Evolutionary conservation across 2,329 filamentous ascomycete species (phyloP), one percentile per base, ranked within the genome.

Genomic region (Cucurbitaria berberidis): DNA sequence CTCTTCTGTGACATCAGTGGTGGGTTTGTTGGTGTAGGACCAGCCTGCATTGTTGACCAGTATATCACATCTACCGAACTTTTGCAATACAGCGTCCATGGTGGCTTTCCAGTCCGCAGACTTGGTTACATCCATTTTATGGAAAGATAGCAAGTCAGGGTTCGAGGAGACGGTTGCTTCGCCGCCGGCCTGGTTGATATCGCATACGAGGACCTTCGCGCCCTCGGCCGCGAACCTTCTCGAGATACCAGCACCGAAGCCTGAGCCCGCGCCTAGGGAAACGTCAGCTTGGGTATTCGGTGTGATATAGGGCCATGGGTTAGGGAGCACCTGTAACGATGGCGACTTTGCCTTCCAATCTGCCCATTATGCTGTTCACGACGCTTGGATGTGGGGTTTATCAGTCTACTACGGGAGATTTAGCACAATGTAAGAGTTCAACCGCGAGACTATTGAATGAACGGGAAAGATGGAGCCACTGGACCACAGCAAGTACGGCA

Each of bases 181-280:
- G 2, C 85, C 86, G 0, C 80, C 80, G 4, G 78, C 72, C 15
- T 80, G 74, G 26, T 84, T 82, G 53, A 89, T 77, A 68, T 89
- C 86, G 1, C 83, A 83, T 47, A 89, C 82, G 45, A 89, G 70
- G 29, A 89, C 85, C 57, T 80, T 80, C 44, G 81, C 81, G 34
- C 86, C 86, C 72, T 89, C 85, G 21, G 79, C 68, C 5, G 81
- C 77, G 68, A 87, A 88, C 48, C 83, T 82, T 48, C 80, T 75
- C 0, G 82, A 82, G 46, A 88, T 88, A 29, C 81, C 85, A 50
- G 81, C 83, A 48, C 86, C 86, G 60, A 89, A 89, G 2, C 86
- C 86, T 10, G 82, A 84, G 2, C 83, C 85, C 7, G 78, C 86
- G 42, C 86, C 84, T 54, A 75, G 7, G 19, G 18, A n/a, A 21